These are phyloP conservation scores for Verticillium albo-atrum DNA, from an alignment of 2,329 filamentous ascomycete species.

Conservation along the genomic window DNA sequence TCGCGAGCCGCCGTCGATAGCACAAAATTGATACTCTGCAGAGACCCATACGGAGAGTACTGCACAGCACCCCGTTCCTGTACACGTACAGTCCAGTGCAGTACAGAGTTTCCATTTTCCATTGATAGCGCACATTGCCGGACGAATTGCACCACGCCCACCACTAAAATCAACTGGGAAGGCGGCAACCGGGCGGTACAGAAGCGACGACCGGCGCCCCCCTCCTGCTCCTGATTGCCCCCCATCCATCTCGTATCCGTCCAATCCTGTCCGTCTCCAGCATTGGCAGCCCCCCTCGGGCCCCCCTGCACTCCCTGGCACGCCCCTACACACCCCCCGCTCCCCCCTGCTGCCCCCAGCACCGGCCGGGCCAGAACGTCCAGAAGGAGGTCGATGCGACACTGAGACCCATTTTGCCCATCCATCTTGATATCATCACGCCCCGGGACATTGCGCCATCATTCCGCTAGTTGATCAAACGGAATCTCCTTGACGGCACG, in stretches of 20 bases:
- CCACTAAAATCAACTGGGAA: not conserved
- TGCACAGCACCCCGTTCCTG: not conserved
- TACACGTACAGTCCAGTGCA: not conserved
- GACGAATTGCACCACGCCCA: not conserved
- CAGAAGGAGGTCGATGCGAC: not conserved
- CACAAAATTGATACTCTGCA: not conserved
- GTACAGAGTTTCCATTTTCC: too few relatives aligned
- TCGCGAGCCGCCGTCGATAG: not conserved
- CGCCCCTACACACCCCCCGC: too few relatives aligned
- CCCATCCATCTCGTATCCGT: not conserved
- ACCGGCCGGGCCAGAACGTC: not conserved
- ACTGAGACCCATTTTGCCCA: not conserved
- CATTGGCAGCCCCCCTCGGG: not conserved
- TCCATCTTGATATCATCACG: not conserved
- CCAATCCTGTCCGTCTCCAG: not conserved
- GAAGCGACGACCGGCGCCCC: not conserved
- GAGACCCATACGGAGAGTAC: not conserved
- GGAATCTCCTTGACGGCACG: not conserved
- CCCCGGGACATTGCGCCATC: not conserved
- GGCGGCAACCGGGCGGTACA: not conserved
- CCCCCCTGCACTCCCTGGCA: too few relatives aligned
- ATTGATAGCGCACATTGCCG: not conserved
- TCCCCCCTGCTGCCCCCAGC: not conserved
- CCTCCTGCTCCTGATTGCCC: not conserved
- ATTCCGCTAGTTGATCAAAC: not conserved